phyloP scores from a whole-genome alignment of 805 yeast genomes.

The Nakazawaea populi region DNA sequence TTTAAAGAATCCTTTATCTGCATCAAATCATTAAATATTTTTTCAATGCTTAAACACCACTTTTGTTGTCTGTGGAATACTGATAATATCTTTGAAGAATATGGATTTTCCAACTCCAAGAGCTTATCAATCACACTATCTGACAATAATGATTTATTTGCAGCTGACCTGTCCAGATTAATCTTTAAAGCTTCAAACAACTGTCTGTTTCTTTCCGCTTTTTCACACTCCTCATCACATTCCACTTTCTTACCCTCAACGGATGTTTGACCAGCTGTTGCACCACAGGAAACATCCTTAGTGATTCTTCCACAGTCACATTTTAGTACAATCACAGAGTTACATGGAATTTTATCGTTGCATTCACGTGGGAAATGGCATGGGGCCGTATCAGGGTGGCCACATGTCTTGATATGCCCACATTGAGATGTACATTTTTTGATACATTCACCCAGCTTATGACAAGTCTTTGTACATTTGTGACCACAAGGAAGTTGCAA shows the following conservation, averaged over 20 bases:
- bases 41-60: conserved; percentile 70
- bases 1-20: conserved; percentile 25
- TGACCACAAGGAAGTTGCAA: conserved; percentile 44
- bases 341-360: conserved; percentile 46
- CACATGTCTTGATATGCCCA: conserved; percentile 51
- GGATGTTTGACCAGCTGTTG: conserved; percentile 29
- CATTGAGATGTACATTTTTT: conserved; percentile 56
- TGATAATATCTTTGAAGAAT: conserved; percentile 39
- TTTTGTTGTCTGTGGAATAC: conserved; percentile 48
- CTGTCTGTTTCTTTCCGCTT: conserved; percentile 51
- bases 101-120: conserved; percentile 26
- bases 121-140: conserved; percentile 18
- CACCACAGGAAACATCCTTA: conserved; percentile 50
- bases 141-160: conserved; percentile 6
- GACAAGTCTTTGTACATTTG: conserved; percentile 50
- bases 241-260: conserved; percentile 33
- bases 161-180: conserved; percentile 18
- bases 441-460: conserved; percentile 52
- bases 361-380: conserved; percentile 63
- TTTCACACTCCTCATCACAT: conserved; percentile 70
- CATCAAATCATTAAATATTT: conserved; percentile 42
- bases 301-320: conserved; percentile 64
- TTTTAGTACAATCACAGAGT: conserved; percentile 37
- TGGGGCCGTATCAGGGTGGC: conserved; percentile 54
- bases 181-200: conserved; percentile 57